A percentile compares a stretch with the other conserved stretches of the same genome.
Conservation (phyloP, 495 filamentous ascomycete genomes). For the Cladorrhinum samala region DNA sequence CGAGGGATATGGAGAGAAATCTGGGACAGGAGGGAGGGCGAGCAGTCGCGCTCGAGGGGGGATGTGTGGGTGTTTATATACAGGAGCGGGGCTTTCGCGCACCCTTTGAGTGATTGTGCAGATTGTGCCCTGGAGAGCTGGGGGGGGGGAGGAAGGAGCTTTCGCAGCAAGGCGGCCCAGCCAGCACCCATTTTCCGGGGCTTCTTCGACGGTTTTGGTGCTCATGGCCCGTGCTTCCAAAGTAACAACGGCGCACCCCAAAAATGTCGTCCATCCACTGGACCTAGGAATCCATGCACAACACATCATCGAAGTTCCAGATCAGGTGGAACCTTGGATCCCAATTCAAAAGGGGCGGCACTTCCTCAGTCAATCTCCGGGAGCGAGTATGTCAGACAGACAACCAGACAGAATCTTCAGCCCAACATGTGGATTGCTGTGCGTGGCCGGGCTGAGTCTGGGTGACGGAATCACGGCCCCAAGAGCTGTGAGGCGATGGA, state of each 20-base stretch:
- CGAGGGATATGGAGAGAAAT: conserved; percentile 22
- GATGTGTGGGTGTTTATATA: conserved; percentile 45
- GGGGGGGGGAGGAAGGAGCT: no score
- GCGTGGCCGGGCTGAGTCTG: neutral
- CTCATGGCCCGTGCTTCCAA: conserved; percentile 20
- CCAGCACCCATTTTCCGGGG: conserved; percentile 18
- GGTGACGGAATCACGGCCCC: no score
- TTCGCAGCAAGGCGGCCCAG: no score
- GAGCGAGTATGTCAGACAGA: neutral
- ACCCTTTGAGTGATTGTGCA: conserved; percentile 32
- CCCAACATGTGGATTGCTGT: conserved; percentile 4
- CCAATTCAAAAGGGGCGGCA: no score
- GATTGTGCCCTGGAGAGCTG: conserved; percentile 18
- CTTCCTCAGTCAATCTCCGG: neutral
- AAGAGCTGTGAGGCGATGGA: no score
- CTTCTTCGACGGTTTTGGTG: conserved; percentile 9
- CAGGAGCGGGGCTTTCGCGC: conserved; percentile 32
- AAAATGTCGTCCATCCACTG: neutral
- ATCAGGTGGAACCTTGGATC: neutral
- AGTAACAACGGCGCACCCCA: conserved; percentile 5
- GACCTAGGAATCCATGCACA: neutral
- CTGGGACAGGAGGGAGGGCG: conserved; percentile 33
- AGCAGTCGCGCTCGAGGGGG: conserved; percentile 42
- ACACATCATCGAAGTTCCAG: neutral
- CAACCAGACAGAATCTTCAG: neutral